These are phyloP conservation scores for Eutrema heterophyllum DNA, from an alignment of 345 rosid genomes.

Conservation along the genomic window DNA sequence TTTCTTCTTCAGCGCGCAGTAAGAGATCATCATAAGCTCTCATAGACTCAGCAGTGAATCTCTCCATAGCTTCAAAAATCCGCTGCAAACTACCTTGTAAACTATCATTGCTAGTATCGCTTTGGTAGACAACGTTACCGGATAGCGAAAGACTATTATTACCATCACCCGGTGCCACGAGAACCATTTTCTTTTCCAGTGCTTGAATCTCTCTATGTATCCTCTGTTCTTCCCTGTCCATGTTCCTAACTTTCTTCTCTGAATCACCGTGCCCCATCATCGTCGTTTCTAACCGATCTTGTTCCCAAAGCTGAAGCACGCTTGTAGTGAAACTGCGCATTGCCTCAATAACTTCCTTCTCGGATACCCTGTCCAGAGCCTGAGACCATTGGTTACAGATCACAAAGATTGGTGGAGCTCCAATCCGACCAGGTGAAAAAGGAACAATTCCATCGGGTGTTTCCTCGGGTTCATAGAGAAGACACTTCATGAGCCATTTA, in stretches of 20 bases:
- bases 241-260: conserved; percentile 52
- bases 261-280: conserved; percentile 56
- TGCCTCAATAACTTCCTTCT: conserved; percentile 77
- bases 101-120: conserved; percentile 60
- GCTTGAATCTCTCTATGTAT: conserved; percentile 91
- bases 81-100: conserved; percentile 65
- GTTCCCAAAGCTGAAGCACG: conserved; percentile 81
- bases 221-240: conserved; percentile 81
- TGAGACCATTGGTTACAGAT: conserved; percentile 97
- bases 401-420: conserved; percentile 90
- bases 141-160: conserved; percentile 13
- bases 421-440: conserved; percentile 90
- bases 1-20: conserved; percentile 69
- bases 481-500: conserved; percentile 80
- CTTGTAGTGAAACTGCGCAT: conserved; percentile 59
- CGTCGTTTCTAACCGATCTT: conserved; percentile 51
- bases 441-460: conserved; percentile 83
- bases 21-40: conserved; percentile 77
- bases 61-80: conserved; percentile 90
- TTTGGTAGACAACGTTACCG: conserved; percentile 59
- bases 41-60: conserved; percentile 57
- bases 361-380: conserved; percentile 71
- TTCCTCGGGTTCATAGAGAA: conserved; percentile 83
- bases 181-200: conserved; percentile 67
- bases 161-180: conserved; percentile 34